Evolutionary conservation across 1,284 basidiomycete genomes (phyloP), one percentile per base, ranked within the genome.

Genomic region (Grifola frondosa): DNA sequence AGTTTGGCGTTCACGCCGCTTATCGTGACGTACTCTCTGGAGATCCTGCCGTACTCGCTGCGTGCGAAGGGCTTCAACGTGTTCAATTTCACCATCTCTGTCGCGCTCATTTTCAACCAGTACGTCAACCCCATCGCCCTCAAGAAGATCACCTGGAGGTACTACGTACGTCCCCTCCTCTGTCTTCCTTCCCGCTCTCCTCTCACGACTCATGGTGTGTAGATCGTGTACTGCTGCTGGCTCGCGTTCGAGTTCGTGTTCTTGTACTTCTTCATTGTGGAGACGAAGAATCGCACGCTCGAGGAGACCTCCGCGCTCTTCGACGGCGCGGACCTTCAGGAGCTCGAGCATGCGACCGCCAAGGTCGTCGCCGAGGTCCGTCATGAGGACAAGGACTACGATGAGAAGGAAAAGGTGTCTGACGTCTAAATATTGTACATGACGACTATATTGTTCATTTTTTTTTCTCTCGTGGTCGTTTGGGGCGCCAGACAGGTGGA

Each of bases 51-150:
- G 4, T 87, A 71, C 68, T 63, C 67, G 19, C 69, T 90, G 40
- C 84, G 88, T 59, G 84, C 88, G 36, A 89, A 89, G 71, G 87
- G 87, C 43, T 79, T 90, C 68, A 86, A 75, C 52, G 61, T 89
- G 37, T 83, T 86, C 69, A 81, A 77, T 67, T 80, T 87, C 50
- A 66, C 74, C 45, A 76, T 85, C 54, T 82, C 81, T 12, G 43
- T 80, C 21, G 77, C 84, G 0, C 75, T 86, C 50, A 80, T 84
- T 50, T 87, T 89, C 71, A 90, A 89, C 64, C 85, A 89, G 64
- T 90, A 87, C 57, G 78, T 84, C 60, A 91, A 90, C 69, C 88
- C 87, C 11, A 75, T 90, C 54, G 85, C 84, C 8, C 70, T 83
- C 35, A 65, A 65, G 6, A 57, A 62, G 26, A 65, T 87, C 39